Base-by-base conservation (phyloP, 2,329 filamentous ascomycete species). In the Bisporella sp. region DNA sequence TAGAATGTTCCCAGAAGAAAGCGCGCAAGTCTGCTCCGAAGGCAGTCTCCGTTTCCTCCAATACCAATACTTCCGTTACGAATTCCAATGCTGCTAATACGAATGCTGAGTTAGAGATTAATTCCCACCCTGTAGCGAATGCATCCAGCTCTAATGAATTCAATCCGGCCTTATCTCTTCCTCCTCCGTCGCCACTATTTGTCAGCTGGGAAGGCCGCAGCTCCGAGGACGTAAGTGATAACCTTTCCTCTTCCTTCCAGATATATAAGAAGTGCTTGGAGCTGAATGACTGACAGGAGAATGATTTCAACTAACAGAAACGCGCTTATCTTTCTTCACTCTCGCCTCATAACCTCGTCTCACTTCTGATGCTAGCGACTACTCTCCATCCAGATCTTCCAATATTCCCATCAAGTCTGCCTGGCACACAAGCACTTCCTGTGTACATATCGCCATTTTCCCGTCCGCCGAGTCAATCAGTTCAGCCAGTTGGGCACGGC, bases 301-400 rank as follows among this genome's bases (percentile, higher is more conserved):
- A 9, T 37, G 8, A 9, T 31, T 45, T 31, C 46, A 7, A 51
- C 42, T 49, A 48, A 45, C 47, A 87, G 73, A 83, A 79, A 72
- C 76, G 77, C 40, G 70, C 73, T 32, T 88, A 87, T 62, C 72
- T 90, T 48, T 74, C 75, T 1, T 73, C 73, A 9, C 72, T 89
- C 31, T 70, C 84, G 2, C 78, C 81, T 56, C 67, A 73, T 7
- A 73, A 82, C 39, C 72, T 91, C 1, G 77, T 89, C 44, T 77
- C 78, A 48, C 73, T 89, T 31, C 71, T 89, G 35, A 71, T 87
- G 52, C 76, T 78, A 54, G 74, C 81, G 51, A 79, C 78, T 31
- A 75, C 77, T 44, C 66, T 79, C 2, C 74, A 86, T 53, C 83
- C 85, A 3, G 76, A 82, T 48, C 70, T 90, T 5, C 79, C 84